phyloP scores from a whole-genome alignment of 2,329 filamentous ascomycete genomes.

The Ophiostoma sp. region DNA sequence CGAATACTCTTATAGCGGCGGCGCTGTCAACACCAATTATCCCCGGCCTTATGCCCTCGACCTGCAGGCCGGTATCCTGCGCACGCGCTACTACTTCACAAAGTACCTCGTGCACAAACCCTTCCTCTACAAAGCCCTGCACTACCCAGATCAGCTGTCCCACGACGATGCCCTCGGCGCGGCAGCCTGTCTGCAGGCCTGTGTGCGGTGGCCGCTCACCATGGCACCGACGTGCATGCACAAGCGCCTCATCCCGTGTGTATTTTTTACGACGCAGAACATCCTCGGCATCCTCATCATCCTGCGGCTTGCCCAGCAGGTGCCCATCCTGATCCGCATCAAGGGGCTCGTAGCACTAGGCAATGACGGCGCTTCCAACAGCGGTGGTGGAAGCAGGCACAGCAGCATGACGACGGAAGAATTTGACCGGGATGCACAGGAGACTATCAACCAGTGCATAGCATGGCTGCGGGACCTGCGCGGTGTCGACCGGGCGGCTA shows the following conservation, averaged over 20 bases:
- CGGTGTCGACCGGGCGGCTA: conserved; percentile 48
- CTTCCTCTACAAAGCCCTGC: conserved; percentile 55
- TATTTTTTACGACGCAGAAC: conserved; percentile 59
- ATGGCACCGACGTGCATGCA: conserved; percentile 52
- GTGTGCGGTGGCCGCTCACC: conserved; percentile 55
- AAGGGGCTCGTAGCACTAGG: conserved; percentile 29
- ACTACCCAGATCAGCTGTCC: conserved; percentile 50
- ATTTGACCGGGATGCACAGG: conserved; percentile 47
- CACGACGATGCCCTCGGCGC: conserved; percentile 49
- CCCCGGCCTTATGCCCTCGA: conserved; percentile 43
- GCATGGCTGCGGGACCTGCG: conserved; percentile 57
- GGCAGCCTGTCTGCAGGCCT: conserved; percentile 52
- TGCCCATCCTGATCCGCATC: conserved; percentile 46
- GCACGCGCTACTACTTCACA: conserved; percentile 54
- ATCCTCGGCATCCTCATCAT: conserved; percentile 54
- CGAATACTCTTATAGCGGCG: neutral
- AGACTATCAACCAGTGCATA: conserved; percentile 49
- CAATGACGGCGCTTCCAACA: too few species aligned
- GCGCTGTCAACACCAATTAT: neutral
- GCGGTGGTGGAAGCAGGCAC: neutral
- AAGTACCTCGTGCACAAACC: conserved; percentile 54
- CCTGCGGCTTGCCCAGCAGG: conserved; percentile 49
- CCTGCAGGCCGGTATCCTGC: conserved; percentile 51
- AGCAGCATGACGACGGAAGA: conserved; percentile 25
- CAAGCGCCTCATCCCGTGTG: conserved; percentile 53